A percentile compares a stretch with the other conserved stretches of the same genome.
Conservation (phyloP, 2,329 filamentous ascomycete species). For the Aspergillus luchuensis region DNA sequence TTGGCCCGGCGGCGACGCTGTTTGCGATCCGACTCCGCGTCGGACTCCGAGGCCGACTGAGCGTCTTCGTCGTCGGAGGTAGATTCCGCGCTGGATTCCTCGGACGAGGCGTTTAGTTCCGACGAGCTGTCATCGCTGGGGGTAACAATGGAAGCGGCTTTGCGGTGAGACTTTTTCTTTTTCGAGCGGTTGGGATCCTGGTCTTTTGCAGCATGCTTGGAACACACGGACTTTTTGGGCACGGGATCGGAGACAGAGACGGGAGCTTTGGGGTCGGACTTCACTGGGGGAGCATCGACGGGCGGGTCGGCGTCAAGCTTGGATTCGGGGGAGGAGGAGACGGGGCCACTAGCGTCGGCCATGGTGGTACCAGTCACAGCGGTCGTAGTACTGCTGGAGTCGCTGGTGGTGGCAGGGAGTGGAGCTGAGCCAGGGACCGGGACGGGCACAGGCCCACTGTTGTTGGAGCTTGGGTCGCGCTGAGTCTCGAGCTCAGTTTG, state of each 20-base stretch:
- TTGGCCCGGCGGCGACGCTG: conserved; percentile 42
- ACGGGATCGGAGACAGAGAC: conserved; percentile 28
- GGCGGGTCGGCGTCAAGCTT: conserved; percentile 36
- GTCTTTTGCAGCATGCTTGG: conserved; percentile 31
- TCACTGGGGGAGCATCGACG: conserved; percentile 29
- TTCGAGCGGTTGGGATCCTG: conserved; percentile 25
- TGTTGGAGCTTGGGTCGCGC: conserved; percentile 20
- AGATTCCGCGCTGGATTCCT: conserved; percentile 25
- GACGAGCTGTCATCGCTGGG: conserved; percentile 28
- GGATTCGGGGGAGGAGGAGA: conserved; percentile 25
- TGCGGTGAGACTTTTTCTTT: conserved; percentile 29
- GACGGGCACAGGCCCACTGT: neutral
- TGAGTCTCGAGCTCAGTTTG: conserved; percentile 20
- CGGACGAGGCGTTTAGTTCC: conserved; percentile 22
- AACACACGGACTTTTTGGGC: conserved; percentile 33
- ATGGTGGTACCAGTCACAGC: conserved; percentile 22
- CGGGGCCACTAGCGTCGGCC: conserved; percentile 31
- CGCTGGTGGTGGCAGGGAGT: conserved; percentile 14
- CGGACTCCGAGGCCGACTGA: conserved; percentile 13
- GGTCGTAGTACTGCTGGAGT: neutral
- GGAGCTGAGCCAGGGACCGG: conserved; percentile 16
- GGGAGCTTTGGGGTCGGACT: conserved; percentile 26
- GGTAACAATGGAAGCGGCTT: conserved; percentile 21
- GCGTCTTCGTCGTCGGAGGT: conserved; percentile 18
- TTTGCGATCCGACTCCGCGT: conserved; percentile 29